Evolutionary conservation across 345 rosid species (phyloP), one percentile per base, ranked within the genome.

Genomic region (Pelargonium nanum): DNA sequence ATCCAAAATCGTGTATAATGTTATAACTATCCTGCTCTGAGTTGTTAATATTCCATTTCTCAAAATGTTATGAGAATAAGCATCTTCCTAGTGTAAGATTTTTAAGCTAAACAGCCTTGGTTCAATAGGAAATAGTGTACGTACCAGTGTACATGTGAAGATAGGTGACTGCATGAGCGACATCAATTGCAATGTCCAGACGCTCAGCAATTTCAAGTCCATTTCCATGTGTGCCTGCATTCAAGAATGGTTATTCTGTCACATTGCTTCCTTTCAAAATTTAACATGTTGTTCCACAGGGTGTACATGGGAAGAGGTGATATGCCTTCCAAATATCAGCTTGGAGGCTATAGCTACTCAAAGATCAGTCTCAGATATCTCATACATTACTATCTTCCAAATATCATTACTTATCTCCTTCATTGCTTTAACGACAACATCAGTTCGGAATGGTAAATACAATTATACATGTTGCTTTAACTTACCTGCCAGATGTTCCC

Each of bases 401-500:
- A n/a, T n/a, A n/a, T n/a, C n/a, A n/a, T n/a, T n/a, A n/a, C n/a
- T n/a, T n/a, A n/a, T n/a, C n/a, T n/a, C n/a, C 19, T 50, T 21
- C 16, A 21, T 21, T 50, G 23, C n/a, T 1, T 5, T 19, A 52
- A 52, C 20, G 13, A 21, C 4, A 12, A 7, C 7, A 15, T 15
- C 19, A 24, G 10, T 22, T 54, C 57, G 22, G 22, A 19, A 22
- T n/a, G 24, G 24, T 54, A 21, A 24, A 54, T 20, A 17, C 26
- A 10, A 19, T 16, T 25, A 50, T 50, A 21, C 6, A 50, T 22
- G 53, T 2, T 6, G 22, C 0, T 9, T 26, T 16, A 5, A 74
- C 92, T 81, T 75, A 91, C 98, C 87, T 70, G 89, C 93, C 13
- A 92, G 82, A 83, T 87, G 94, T 66, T 92, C 89, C 68, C 95